phyloP scores from a whole-genome alignment of 2,329 filamentous ascomycete genomes.

The Xylaria sp. region DNA sequence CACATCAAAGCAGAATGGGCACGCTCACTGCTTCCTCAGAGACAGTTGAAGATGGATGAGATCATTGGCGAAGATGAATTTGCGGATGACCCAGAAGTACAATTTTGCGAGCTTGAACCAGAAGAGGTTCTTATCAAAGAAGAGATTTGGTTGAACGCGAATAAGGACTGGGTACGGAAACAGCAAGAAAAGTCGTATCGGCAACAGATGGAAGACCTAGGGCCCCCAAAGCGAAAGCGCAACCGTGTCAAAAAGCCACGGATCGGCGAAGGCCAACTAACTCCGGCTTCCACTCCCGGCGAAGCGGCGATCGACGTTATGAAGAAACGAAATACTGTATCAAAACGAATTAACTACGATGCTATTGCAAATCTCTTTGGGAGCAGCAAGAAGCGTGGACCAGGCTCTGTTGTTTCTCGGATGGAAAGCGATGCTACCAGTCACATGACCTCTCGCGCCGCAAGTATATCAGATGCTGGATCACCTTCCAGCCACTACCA shows the following conservation, averaged over 20 bases:
- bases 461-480: conserved; percentile 49
- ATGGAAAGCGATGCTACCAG: conserved; percentile 56
- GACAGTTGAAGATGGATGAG: conserved; percentile 65
- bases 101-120: conserved; percentile 77
- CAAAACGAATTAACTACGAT: conserved; percentile 80
- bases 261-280: conserved; percentile 72
- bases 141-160: conserved; percentile 91
- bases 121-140: conserved; percentile 86
- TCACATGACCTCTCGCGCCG: conserved; percentile 49
- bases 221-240: conserved; percentile 66
- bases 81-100: conserved; percentile 87
- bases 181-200: conserved; percentile 86
- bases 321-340: conserved; percentile 71
- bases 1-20: conserved; percentile 64
- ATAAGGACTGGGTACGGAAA: conserved; percentile 89
- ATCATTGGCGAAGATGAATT: conserved; percentile 85
- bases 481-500: conserved; percentile 35
- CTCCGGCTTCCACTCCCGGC: conserved; percentile 72
- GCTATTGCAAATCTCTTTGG: conserved; percentile 68
- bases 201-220: conserved; percentile 66
- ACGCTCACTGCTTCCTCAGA: conserved; percentile 58
- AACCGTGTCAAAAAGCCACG: conserved; percentile 60
- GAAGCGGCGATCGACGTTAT: conserved; percentile 76
- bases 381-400: conserved; percentile 54
- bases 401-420: conserved; percentile 59